These are phyloP conservation scores for Heterobasidion occidentale DNA, from an alignment of 1,284 basidiomycete species.

Conservation along the genomic window DNA sequence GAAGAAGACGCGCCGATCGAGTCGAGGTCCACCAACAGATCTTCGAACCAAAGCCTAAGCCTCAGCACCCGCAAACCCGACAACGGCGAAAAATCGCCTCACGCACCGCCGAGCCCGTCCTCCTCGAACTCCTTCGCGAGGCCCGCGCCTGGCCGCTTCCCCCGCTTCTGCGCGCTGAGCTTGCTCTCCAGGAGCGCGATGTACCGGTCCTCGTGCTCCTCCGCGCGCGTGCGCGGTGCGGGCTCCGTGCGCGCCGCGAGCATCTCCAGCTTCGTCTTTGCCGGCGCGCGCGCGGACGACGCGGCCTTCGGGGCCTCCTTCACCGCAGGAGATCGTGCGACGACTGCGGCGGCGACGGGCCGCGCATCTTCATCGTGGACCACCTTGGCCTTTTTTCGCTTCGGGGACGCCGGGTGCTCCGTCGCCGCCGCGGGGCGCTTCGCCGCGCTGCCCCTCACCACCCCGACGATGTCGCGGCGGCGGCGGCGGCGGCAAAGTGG, in stretches of 20 bases:
- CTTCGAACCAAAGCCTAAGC: neutral
- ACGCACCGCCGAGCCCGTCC: conserved; percentile 53
- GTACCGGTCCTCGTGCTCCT: conserved; percentile 67
- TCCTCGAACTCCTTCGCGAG: conserved; percentile 47
- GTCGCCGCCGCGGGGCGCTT: conserved; percentile 7
- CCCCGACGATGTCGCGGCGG: neutral
- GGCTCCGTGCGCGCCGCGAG: conserved; percentile 17
- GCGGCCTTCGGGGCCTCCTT: neutral
- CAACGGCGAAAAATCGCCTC: neutral
- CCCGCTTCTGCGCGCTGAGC: conserved; percentile 46
- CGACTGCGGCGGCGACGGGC: neutral
- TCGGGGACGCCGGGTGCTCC: conserved; percentile 13
- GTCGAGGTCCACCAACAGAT: conserved; percentile 36
- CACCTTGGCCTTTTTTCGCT: conserved; percentile 11
- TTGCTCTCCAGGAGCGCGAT: conserved; percentile 73
- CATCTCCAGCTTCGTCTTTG: conserved; percentile 26
- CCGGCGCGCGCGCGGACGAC: neutral
- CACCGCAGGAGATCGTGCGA: neutral
- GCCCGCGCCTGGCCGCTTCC: conserved; percentile 25
- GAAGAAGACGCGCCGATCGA: conserved; percentile 30
- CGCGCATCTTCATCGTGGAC: no score
- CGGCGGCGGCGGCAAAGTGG: conserved; percentile 35
- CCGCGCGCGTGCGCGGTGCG: conserved; percentile 27
- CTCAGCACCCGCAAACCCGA: neutral
- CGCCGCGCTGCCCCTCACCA: neutral